phyloP scores from a whole-genome alignment of 306 rosid species.

The Trifolium fragiferum region DNA sequence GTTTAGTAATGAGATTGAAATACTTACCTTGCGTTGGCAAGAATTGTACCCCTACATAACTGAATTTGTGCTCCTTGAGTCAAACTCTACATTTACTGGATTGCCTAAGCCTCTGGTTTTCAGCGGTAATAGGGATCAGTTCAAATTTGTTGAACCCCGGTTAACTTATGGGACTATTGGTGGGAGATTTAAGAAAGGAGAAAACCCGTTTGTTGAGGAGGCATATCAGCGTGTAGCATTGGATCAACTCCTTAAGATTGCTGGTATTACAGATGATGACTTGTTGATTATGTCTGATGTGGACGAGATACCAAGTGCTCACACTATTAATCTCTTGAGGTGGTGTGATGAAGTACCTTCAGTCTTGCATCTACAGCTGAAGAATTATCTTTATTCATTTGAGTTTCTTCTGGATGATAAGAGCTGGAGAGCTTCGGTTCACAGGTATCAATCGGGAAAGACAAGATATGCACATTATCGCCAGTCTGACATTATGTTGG shows the following conservation, averaged over 20 bases:
- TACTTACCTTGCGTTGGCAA: constrained; percentile 87
- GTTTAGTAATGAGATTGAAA: constrained; percentile 93
- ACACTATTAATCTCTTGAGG: constrained; percentile 90
- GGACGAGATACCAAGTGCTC: constrained; percentile 98
- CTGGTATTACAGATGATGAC: constrained; percentile 92
- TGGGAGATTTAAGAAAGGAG: constrained; percentile 85
- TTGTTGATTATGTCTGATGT: constrained; percentile 98
- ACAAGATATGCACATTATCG: constrained; percentile 93
- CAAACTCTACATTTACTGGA: constrained; percentile 94
- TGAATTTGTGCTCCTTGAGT: constrained; percentile 91
- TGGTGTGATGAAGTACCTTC: constrained; percentile 92
- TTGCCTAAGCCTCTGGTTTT: constrained; percentile 74
- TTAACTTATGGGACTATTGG: constrained; percentile 80
- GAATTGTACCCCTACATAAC: constrained; percentile 88
- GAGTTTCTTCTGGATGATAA: constrained; percentile 86
- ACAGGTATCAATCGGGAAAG: constrained; percentile 70
- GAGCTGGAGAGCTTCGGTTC: constrained; percentile 98
- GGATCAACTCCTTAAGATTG: constrained; percentile 86
- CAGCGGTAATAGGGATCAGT: constrained; percentile 58
- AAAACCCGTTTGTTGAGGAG: constrained; percentile 98
- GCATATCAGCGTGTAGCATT: constrained; percentile 93
- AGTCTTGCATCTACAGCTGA: constrained; percentile 84
- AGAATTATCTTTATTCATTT: constrained; percentile 87
- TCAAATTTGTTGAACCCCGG: constrained; percentile 80
- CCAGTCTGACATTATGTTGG: constrained; percentile 84